Evolutionary conservation across 1,284 basidiomycete genomes (phyloP).

Genomic region (Fomes fomentarius): DNA sequence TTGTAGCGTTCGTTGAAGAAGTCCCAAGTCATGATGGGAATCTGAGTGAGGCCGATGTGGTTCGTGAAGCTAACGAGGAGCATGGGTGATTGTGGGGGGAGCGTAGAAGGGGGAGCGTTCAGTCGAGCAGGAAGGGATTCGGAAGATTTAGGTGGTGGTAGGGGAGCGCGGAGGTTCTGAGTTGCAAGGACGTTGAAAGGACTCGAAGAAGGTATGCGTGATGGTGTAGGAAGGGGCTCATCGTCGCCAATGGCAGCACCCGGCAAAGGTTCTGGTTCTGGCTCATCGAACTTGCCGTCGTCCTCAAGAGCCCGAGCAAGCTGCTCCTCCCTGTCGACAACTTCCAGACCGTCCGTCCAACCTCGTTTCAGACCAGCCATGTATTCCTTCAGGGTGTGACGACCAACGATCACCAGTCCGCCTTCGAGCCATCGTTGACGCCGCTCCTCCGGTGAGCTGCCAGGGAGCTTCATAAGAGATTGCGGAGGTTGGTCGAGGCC

Average conservation of each 20-base stretch:
- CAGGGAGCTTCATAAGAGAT: conserved; percentile 55
- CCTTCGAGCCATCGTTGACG: conserved; percentile 75
- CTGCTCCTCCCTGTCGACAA: conserved; percentile 76
- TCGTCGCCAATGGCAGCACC: conserved; percentile 33
- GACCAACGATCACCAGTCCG: conserved; percentile 87
- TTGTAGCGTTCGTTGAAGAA: conserved; percentile 92
- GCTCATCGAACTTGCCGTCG: conserved; percentile 82
- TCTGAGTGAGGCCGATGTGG: conserved; percentile 84
- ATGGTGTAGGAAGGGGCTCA: conserved; percentile 44
- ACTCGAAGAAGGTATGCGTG: conserved; percentile 43
- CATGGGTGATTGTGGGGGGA: conserved; percentile 84
- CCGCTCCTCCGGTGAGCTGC: conserved; percentile 57
- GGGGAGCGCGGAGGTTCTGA: conserved; percentile 28
- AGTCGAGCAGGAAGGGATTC: conserved; percentile 28
- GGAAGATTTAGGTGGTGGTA: conserved; percentile 25
- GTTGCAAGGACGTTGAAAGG: conserved; percentile 46
- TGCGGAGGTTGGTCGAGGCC: conserved; percentile 67
- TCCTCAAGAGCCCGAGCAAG: conserved; percentile 70
- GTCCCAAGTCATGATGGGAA: conserved; percentile 89
- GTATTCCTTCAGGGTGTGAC: conserved; percentile 94
- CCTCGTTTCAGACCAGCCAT: conserved; percentile 85
- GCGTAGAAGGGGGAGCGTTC: conserved; percentile 53
- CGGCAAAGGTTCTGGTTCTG: conserved; percentile 35
- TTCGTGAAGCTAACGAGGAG: conserved; percentile 89
- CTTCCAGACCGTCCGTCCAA: conserved; percentile 78